phyloP scores from a whole-genome alignment of 1,284 basidiomycete genomes.

The Ustilago curta region DNA sequence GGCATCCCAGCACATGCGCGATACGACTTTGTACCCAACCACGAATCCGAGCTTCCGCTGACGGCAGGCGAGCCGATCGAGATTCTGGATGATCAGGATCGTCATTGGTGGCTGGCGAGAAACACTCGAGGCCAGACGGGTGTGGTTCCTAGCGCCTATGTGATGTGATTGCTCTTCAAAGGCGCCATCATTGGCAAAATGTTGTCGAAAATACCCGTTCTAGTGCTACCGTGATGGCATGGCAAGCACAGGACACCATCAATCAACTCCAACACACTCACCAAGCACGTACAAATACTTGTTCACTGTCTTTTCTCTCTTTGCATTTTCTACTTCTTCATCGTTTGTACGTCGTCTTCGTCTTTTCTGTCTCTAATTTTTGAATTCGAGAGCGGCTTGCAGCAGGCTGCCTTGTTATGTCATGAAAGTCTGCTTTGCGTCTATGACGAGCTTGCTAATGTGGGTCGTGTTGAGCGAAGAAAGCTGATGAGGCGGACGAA shows the following conservation, averaged over 20 bases:
- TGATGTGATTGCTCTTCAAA: conserved; percentile 41
- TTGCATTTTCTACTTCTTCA: not conserved
- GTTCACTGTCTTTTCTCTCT: conserved; percentile 25
- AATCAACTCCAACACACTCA: not conserved
- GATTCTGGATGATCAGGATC: conserved; percentile 62
- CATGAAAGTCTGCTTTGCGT: not conserved
- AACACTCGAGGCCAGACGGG: conserved; percentile 55
- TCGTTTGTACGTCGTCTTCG: conserved; percentile 4
- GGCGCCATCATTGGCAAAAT: not conserved
- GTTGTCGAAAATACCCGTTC: conserved; percentile 4
- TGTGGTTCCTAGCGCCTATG: conserved; percentile 62
- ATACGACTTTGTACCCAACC: conserved; percentile 63
- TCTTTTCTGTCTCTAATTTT: conserved; percentile 5
- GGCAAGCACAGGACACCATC: not conserved
- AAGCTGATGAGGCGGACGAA: not conserved
- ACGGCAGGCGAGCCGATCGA: conserved; percentile 59
- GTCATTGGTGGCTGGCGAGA: conserved; percentile 63
- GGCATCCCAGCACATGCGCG: conserved; percentile 62
- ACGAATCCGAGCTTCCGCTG: conserved; percentile 58
- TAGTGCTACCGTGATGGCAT: not conserved
- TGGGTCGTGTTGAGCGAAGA: not conserved
- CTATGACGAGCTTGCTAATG: not conserved
- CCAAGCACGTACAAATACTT: not conserved
- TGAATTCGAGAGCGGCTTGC: conserved; percentile 3
- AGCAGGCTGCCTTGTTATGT: conserved; percentile 7